phyloP scores from a whole-genome alignment of 805 yeast species.

The Metschnikowia dekortorum region DNA sequence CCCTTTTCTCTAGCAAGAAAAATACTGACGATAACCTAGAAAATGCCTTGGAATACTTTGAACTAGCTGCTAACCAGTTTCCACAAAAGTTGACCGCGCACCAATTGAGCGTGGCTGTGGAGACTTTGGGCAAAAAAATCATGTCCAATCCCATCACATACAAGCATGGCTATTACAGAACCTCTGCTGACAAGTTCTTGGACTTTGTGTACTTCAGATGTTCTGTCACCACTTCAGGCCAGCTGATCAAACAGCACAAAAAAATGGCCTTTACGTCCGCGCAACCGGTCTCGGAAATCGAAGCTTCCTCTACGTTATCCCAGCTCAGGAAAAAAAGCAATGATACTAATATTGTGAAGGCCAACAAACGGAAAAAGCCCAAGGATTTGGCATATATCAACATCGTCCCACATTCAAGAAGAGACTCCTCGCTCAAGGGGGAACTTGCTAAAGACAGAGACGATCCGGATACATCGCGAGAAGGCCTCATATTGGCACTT shows the following conservation, averaged over 20 bases:
- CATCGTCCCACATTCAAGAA: constrained; percentile 13
- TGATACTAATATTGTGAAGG: constrained; percentile 22
- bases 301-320: constrained; percentile 33
- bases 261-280: constrained; percentile 27
- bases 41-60: constrained; percentile 37
- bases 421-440: constrained; percentile 2
- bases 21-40: constrained; percentile 14
- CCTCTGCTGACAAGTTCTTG: constrained; percentile 34
- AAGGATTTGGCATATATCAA: constrained; percentile 19
- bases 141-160: constrained; percentile 23
- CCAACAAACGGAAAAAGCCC: constrained; percentile 31
- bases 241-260: constrained; percentile 15
- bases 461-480: constrained; percentile 40
- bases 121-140: constrained; percentile 45
- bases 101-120: constrained; percentile 57
- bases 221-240: constrained; percentile 30
- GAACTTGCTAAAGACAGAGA: constrained; percentile 14
- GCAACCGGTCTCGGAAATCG: constrained; percentile 35
- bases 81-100: constrained; percentile 49
- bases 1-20: constrained; percentile 29
- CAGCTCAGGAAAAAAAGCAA: constrained; percentile 21
- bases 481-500: constrained; percentile 45
- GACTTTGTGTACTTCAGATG: constrained; percentile 41
- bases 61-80: constrained; percentile 48
- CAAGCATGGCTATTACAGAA: constrained; percentile 4